phyloP scores from a whole-genome alignment of 2,329 filamentous ascomycete genomes.

The Aspergillus sojae region DNA sequence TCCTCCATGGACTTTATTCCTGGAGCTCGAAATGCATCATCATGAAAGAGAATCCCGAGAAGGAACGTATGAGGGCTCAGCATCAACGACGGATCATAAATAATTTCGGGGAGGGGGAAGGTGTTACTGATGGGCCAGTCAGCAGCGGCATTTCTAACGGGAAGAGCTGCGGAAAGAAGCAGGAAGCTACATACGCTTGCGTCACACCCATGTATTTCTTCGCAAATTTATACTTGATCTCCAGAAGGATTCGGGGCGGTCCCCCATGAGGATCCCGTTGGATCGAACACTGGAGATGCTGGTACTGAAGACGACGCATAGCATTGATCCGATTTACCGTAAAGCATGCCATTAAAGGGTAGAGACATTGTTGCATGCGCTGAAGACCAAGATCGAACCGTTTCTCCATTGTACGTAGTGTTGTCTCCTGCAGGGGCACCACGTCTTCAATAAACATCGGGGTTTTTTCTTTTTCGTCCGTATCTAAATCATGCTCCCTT shows the following conservation, averaged over 20 bases:
- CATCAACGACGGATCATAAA: conserved; percentile 24
- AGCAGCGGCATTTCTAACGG: background rate
- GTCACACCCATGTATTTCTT: conserved; percentile 9
- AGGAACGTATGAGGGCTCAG: conserved; percentile 21
- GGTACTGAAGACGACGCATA: too few relatives aligned
- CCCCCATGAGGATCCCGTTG: background rate
- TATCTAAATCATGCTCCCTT: too few relatives aligned
- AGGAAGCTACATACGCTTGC: conserved; percentile 7
- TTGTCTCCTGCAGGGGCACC: background rate
- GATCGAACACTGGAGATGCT: too few relatives aligned
- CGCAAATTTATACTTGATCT: conserved; percentile 8
- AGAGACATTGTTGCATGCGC: too few relatives aligned
- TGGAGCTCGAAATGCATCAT: conserved; percentile 16
- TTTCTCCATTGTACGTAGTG: background rate
- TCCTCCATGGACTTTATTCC: conserved; percentile 11
- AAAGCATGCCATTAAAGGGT: too few relatives aligned
- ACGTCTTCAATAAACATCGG: conserved; percentile 7
- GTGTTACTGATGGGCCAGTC: conserved; percentile 17
- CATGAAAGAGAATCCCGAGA: conserved; percentile 20
- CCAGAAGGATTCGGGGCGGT: conserved; percentile 5
- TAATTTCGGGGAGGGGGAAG: conserved; percentile 23
- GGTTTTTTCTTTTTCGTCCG: too few relatives aligned
- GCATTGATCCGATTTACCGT: too few relatives aligned
- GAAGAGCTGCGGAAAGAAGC: background rate
- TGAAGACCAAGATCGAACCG: too few relatives aligned